Evolutionary conservation across 169 alveolate species (phyloP), one percentile per base, ranked within the genome.

Genomic region (Plasmodium gallinaceum): DNA sequence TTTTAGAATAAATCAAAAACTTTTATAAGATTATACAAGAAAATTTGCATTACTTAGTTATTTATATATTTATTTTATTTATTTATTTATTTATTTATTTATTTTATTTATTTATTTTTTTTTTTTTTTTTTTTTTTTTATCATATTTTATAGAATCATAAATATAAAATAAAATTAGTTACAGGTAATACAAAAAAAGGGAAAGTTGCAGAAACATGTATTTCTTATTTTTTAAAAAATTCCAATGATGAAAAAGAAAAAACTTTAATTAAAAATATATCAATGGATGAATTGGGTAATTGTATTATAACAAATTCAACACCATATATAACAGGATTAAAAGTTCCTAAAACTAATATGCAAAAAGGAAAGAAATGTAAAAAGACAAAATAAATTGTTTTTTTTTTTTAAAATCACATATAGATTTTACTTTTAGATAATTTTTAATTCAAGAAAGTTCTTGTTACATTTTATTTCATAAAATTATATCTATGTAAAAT

Each of bases 141-240:
- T 4, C 14, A 74, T 46, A 45, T 2, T 74, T n/a, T 76, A 60
- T 64, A 76, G 89, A 46, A 45, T 20, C 75, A 76, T 26, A 76
- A 76, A 18, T 76, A 76, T 20, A 76, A 58, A 22, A 72, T 94
- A 16, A 94, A 94, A 73, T 88, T 94, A 6, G 92, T 94, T 46
- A 95, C 96, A 10, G 96, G 96, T 26, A 89, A 90, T 85, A 60
- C 91, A 37, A 94, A 94, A 66, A 94, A 94, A 88, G 96, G 96
- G 24, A 89, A 90, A 69, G 92, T 94, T 32, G 96, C 96, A 9
- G 76, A 76, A 64, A 62, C 89, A 14, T 76, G 89, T 39, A 76
- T 76, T 64, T 64, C 89, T 0, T 57, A 76, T 54, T 76, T 76
- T 26, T 42, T 76, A 58, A 76, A 76, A 48, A 64, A 48, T 39